phyloP scores from a whole-genome alignment of 257 asterid species.

The Ilex asprella region DNA sequence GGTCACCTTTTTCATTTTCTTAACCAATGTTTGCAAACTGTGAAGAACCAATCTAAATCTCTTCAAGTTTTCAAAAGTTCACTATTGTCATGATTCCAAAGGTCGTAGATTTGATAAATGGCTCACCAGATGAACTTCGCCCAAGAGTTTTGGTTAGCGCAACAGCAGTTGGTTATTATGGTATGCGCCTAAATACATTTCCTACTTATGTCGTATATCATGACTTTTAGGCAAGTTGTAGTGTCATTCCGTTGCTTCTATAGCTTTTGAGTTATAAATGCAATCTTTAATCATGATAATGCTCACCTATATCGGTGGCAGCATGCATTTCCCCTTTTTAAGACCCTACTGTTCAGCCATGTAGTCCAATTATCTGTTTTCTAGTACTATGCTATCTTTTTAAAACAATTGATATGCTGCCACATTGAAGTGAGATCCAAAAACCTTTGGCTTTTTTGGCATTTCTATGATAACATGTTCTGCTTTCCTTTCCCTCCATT shows the following conservation, averaged over 20 bases:
- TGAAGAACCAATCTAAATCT: no score
- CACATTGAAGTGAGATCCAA: not conserved
- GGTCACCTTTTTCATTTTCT: conserved; percentile 25
- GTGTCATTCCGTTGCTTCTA: not conserved
- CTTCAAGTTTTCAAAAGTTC: no score
- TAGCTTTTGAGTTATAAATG: not conserved
- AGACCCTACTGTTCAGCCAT: no score
- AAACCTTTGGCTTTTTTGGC: not conserved
- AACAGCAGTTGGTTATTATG: conserved; percentile 91
- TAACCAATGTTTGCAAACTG: no score
- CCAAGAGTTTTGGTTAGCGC: conserved; percentile 87
- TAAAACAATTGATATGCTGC: not conserved
- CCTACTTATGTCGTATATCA: no score
- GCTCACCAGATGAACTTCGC: conserved; percentile 39
- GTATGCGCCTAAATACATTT: conserved; percentile 30
- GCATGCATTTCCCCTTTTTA: no score
- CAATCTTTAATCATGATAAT: no score
- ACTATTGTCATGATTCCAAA: conserved; percentile 8
- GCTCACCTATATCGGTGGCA: no score
- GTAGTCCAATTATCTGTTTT: not conserved
- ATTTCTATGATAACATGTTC: conserved; percentile 4
- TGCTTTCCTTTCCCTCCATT: conserved; percentile 7
- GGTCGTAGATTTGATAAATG: conserved; percentile 74
- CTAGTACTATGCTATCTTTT: not conserved
- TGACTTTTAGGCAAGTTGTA: no score